Percentiles rank a stretch among this genome's conserved stretches.
Evolutionary conservation across 257 asterid genomes (phyloP).

Genomic region (Solanum arcanum): DNA sequence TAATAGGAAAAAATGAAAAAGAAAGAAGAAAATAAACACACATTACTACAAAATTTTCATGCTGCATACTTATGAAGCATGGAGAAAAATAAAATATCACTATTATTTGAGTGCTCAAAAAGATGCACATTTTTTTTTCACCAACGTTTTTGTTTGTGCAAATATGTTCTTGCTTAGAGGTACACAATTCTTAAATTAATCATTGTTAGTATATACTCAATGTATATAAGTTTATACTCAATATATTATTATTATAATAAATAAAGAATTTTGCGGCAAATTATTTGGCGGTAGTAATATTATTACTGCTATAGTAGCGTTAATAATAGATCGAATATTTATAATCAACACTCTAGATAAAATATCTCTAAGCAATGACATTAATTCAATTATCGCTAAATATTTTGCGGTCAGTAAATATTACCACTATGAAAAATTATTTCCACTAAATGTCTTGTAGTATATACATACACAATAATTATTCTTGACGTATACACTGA

Average conservation of each 20-base stretch:
- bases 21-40: background rate
- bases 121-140: background rate
- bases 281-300: too few species aligned
- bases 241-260: too few species aligned
- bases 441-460: background rate
- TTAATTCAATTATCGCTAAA: background rate
- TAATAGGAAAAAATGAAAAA: background rate
- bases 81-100: background rate
- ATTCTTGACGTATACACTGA: background rate
- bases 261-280: too few species aligned
- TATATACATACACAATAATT: background rate
- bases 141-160: constrained; percentile 30
- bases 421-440: too few species aligned
- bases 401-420: background rate
- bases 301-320: background rate
- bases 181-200: background rate
- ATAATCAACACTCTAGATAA: too few species aligned
- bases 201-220: background rate
- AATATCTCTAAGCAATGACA: too few species aligned
- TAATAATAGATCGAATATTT: background rate
- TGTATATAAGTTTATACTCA: too few species aligned
- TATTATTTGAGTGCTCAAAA: background rate
- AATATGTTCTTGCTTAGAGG: background rate
- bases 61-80: constrained; percentile 26
- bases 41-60: constrained; percentile 5